Conservation (phyloP, 768 basidiomycete species). For the Nidularia pulvinata region DNA sequence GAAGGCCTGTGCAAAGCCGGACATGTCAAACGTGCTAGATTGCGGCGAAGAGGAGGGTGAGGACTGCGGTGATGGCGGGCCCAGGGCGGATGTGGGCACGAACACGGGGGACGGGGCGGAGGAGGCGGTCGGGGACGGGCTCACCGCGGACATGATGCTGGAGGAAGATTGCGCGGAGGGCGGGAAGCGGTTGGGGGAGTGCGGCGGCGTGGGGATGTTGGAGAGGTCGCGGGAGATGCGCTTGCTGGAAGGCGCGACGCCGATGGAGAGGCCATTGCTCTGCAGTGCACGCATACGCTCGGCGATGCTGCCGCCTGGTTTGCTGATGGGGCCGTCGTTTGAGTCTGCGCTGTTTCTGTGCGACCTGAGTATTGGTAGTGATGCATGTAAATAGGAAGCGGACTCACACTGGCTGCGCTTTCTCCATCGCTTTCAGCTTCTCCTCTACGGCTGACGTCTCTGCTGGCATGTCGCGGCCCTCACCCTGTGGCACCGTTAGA, state of each 20-base stretch:
- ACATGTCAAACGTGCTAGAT: conserved; percentile 31
- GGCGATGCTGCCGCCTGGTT: conserved; percentile 70
- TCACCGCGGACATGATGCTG: conserved; percentile 17
- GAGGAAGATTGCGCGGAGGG: conserved; percentile 21
- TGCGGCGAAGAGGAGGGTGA: conserved; percentile 67
- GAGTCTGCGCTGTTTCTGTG: conserved; percentile 9
- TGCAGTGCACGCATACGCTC: conserved; percentile 80
- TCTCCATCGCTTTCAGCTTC: conserved; percentile 44
- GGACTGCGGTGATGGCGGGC: conserved; percentile 75
- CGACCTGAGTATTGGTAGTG: conserved; percentile 4
- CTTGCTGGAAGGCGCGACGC: conserved; percentile 44
- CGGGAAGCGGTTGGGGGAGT: conserved; percentile 33
- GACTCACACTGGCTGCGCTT: conserved; percentile 26
- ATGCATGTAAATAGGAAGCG: too few species aligned
- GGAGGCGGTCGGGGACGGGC: conserved; percentile 28
- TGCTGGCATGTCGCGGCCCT: conserved; percentile 33
- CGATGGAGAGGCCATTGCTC: conserved; percentile 66
- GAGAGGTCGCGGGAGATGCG: conserved; percentile 55
- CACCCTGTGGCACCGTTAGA: conserved; percentile 23
- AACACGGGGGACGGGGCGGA: conserved; percentile 54
- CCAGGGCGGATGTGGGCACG: conserved; percentile 69
- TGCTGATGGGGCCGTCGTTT: conserved; percentile 35
- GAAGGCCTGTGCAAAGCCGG: conserved; percentile 66
- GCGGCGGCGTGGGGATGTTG: conserved; percentile 37
- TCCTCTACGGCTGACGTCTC: conserved; percentile 41